These are phyloP conservation scores for Penicillium bialowiezense DNA, from an alignment of 495 filamentous ascomycete genomes.

Conservation along the genomic window DNA sequence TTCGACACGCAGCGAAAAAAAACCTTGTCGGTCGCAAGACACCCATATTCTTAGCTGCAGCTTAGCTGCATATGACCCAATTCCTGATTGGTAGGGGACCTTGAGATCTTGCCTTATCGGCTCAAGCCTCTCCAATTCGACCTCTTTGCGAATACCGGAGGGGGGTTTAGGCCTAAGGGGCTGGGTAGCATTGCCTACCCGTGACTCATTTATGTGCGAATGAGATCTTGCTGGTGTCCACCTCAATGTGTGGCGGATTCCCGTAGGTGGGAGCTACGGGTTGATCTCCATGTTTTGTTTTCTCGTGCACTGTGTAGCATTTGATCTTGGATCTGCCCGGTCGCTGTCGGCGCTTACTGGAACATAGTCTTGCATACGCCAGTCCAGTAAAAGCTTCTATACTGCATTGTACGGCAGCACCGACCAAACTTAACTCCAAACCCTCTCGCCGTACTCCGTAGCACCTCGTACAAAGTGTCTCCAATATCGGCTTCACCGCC, in stretches of 20 bases:
- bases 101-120: slow-evolving; percentile 15
- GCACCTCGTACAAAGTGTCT: neutral
- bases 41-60: slow-evolving; percentile 14
- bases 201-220: slow-evolving; percentile 7
- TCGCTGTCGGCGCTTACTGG: slow-evolving; percentile 8
- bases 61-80: slow-evolving; percentile 13
- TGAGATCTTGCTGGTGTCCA: slow-evolving; percentile 1
- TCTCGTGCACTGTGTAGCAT: neutral
- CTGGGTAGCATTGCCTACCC: slow-evolving; percentile 18
- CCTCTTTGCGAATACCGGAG: slow-evolving; percentile 18
- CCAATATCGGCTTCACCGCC: slow-evolving; percentile 20
- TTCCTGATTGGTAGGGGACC: slow-evolving; percentile 15
- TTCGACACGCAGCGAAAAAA: slow-evolving; percentile 9
- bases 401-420: neutral
- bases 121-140: slow-evolving; percentile 7
- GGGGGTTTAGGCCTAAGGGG: neutral
- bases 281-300: neutral
- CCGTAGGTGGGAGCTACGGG: slow-evolving; percentile 3
- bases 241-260: slow-evolving; percentile 7
- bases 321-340: neutral
- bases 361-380: slow-evolving; percentile 3
- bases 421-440: neutral
- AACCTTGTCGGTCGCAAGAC: slow-evolving; percentile 14
- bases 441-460: no score
- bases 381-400: slow-evolving; percentile 3